A percentile compares a stretch with the other conserved stretches of the same genome.
These are phyloP conservation scores for Apiospora malaysiana DNA, from an alignment of 2,329 filamentous ascomycete species.

Conservation along the genomic window DNA sequence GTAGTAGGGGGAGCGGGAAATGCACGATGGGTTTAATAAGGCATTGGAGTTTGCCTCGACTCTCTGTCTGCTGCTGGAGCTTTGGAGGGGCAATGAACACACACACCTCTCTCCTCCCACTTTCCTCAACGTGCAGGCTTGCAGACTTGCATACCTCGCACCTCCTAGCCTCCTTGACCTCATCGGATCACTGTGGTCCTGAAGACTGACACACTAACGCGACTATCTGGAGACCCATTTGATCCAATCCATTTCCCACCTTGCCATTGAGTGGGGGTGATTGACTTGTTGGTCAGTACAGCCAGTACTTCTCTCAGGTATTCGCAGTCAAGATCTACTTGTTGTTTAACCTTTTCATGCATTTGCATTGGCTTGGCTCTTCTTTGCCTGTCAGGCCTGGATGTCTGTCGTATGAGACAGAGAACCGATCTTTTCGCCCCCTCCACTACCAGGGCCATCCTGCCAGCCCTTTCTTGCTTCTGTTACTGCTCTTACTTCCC, in stretches of 20 bases:
- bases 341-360: background rate
- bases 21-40: slow-evolving; percentile 20
- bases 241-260: slow-evolving; percentile 13
- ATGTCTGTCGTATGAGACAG: background rate
- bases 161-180: too few species aligned
- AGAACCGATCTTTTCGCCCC: background rate
- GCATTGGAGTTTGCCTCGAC: background rate
- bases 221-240: slow-evolving; percentile 18
- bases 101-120: background rate
- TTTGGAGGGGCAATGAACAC: slow-evolving; percentile 18
- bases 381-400: too few species aligned
- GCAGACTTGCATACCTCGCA: too few species aligned
- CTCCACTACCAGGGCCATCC: background rate
- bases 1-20: slow-evolving; percentile 10
- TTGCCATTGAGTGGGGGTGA: slow-evolving; percentile 5
- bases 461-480: background rate
- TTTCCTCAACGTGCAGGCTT: too few species aligned
- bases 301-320: background rate
- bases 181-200: slow-evolving; percentile 22
- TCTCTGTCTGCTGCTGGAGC: too few species aligned
- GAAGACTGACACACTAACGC: slow-evolving; percentile 1
- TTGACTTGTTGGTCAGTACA: background rate
- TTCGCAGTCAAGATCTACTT: background rate
- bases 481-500: background rate
- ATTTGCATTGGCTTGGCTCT: slow-evolving; percentile 1